Conservation (phyloP, 2,329 filamentous ascomycete genomes). For the Diaporthe helianthi region DNA sequence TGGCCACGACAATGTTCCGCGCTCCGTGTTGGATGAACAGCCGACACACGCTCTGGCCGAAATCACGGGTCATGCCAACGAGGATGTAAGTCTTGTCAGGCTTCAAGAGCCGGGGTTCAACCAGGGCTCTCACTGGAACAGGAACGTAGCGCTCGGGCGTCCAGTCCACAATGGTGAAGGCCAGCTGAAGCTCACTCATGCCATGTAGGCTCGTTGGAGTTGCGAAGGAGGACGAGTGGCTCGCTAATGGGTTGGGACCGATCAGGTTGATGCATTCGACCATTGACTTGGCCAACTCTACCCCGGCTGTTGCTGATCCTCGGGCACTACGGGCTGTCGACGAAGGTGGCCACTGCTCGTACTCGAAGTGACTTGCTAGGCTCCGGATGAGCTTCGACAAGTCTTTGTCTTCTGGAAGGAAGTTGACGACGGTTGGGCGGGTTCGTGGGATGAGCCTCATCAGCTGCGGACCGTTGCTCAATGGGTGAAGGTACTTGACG, state of each 20-base stretch:
- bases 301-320: background rate
- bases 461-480: conserved; percentile 38
- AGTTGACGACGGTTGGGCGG: conserved; percentile 43
- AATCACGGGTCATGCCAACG: conserved; percentile 51
- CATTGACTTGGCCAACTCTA: background rate
- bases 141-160: conserved; percentile 42
- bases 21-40: conserved; percentile 49
- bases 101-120: conserved; percentile 40
- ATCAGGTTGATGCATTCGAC: too few relatives aligned
- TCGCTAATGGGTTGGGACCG: background rate
- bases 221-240: conserved; percentile 24
- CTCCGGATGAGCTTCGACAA: conserved; percentile 38
- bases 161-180: conserved; percentile 50
- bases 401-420: conserved; percentile 40
- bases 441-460: conserved; percentile 39
- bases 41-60: conserved; percentile 52
- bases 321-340: background rate
- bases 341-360: conserved; percentile 30
- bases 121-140: conserved; percentile 39
- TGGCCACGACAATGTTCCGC: conserved; percentile 48
- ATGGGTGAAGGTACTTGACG: conserved; percentile 24
- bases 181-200: background rate
- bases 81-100: conserved; percentile 49
- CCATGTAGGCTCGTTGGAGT: conserved; percentile 37
- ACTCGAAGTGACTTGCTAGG: conserved; percentile 41